A percentile compares a stretch with the other conserved stretches of the same genome.
These are phyloP conservation scores for Sporothrix mexicana DNA, from an alignment of 2,329 filamentous ascomycete genomes.

Conservation along the genomic window DNA sequence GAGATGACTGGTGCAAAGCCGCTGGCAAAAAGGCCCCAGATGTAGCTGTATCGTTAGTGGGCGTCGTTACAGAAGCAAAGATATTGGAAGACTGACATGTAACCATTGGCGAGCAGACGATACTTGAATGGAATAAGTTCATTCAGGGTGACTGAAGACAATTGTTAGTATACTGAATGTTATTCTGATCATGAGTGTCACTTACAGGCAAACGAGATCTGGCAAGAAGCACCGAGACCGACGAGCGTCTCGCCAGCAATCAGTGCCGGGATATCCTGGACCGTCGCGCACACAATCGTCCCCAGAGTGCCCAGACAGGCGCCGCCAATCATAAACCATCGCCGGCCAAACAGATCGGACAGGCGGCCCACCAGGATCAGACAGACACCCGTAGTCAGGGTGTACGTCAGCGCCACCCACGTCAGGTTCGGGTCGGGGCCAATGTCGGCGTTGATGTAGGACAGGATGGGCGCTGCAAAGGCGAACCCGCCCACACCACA, in stretches of 20 bases:
- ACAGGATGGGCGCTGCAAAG: constrained; percentile 39
- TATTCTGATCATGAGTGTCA: neutral
- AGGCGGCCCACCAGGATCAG: constrained; percentile 42
- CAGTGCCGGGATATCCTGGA: constrained; percentile 45
- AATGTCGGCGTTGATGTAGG: constrained; percentile 34
- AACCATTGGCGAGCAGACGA: constrained; percentile 43
- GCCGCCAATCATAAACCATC: constrained; percentile 42
- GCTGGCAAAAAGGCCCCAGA: constrained; percentile 43
- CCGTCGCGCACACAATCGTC: constrained; percentile 47
- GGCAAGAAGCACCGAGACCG: constrained; percentile 47
- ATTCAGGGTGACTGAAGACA: constrained; percentile 40
- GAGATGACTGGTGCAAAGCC: constrained; percentile 42
- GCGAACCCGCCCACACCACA: constrained; percentile 43
- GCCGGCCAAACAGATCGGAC: constrained; percentile 42
- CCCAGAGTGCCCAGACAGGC: constrained; percentile 46
- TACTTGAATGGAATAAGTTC: constrained; percentile 50
- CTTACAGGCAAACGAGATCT: constrained; percentile 46
- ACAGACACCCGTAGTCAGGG: constrained; percentile 41
- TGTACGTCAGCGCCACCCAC: constrained; percentile 44
- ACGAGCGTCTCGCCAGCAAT: constrained; percentile 48
- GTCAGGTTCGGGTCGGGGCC: constrained; percentile 39
- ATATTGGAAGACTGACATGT: neutral
- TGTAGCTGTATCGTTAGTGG: constrained; percentile 41
- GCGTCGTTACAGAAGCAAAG: too few relatives aligned
- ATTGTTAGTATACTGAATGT: too few relatives aligned